Conservation (phyloP, 176 grass and related monocot genomes). For the Triticum urartu region DNA sequence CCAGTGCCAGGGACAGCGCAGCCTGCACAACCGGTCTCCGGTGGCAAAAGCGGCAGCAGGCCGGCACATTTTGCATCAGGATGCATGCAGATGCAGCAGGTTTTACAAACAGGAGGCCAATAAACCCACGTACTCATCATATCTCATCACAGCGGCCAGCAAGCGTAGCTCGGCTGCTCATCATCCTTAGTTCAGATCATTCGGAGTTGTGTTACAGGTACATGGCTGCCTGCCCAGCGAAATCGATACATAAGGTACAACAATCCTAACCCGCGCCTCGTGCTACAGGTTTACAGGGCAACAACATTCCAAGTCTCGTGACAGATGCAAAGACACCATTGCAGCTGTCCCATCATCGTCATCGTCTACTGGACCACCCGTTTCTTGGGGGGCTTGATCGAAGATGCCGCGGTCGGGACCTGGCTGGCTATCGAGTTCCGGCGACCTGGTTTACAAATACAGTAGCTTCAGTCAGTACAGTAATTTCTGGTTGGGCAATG, state of each 20-base stretch:
- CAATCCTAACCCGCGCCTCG: slow-evolving; percentile 4
- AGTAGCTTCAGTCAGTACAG: too few relatives aligned
- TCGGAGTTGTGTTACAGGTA: neutral
- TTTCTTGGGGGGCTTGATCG: slow-evolving; percentile 41
- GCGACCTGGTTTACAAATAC: slow-evolving; percentile 30
- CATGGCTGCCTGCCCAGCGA: slow-evolving; percentile 1
- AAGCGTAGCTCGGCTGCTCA: slow-evolving; percentile 10
- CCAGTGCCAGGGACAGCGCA: too few relatives aligned
- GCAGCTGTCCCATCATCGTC: neutral
- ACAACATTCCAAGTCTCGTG: neutral
- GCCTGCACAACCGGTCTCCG: too few relatives aligned
- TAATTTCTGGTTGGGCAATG: too few relatives aligned
- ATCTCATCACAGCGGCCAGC: neutral
- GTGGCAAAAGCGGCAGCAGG: too few relatives aligned
- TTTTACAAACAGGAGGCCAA: neutral
- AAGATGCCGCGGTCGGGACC: slow-evolving; percentile 24
- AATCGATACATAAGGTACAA: neutral
- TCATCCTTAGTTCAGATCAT: neutral
- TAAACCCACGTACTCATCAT: neutral
- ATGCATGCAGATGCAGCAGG: too few relatives aligned
- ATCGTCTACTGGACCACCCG: slow-evolving; percentile 23
- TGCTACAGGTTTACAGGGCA: slow-evolving; percentile 32
- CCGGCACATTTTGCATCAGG: too few relatives aligned
- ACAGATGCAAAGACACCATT: slow-evolving; percentile 25
- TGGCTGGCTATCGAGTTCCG: slow-evolving; percentile 27